phyloP scores from a whole-genome alignment of 305 asterid species.

The Solanum hybrid region DNA sequence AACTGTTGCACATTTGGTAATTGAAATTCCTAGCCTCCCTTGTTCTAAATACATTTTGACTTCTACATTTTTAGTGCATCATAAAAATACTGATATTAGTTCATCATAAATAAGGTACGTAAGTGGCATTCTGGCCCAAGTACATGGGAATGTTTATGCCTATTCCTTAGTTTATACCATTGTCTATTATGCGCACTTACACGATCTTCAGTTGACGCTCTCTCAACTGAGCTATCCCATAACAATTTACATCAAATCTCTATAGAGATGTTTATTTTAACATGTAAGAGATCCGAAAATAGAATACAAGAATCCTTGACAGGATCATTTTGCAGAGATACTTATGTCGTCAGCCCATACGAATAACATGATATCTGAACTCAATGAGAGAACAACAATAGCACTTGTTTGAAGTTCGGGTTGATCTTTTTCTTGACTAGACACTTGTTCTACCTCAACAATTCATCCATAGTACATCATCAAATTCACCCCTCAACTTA shows the following conservation, averaged over 20 bases:
- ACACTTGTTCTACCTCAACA: slow-evolving; percentile 1
- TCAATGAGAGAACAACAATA: background rate
- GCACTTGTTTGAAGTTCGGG: background rate
- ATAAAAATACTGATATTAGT: background rate
- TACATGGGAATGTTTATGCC: background rate
- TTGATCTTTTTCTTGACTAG: background rate
- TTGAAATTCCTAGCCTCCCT: background rate
- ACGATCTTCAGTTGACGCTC: background rate
- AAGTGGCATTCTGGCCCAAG: background rate
- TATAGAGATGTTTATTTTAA: background rate
- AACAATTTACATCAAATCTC: background rate
- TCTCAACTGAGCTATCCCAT: background rate
- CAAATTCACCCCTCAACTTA: slow-evolving; percentile 41
- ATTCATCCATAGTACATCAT: slow-evolving; percentile 63
- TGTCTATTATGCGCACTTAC: background rate
- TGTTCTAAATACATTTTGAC: background rate
- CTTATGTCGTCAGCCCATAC: background rate
- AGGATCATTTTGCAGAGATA: background rate
- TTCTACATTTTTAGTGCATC: background rate
- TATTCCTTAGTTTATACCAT: background rate
- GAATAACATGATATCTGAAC: background rate
- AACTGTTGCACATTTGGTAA: background rate
- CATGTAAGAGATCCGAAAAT: background rate
- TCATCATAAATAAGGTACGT: background rate
- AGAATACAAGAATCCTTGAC: background rate